Percentiles rank a stretch among this genome's conserved stretches.
Conservation (phyloP, 2,329 filamentous ascomycete species). For the Claviceps sp. region DNA sequence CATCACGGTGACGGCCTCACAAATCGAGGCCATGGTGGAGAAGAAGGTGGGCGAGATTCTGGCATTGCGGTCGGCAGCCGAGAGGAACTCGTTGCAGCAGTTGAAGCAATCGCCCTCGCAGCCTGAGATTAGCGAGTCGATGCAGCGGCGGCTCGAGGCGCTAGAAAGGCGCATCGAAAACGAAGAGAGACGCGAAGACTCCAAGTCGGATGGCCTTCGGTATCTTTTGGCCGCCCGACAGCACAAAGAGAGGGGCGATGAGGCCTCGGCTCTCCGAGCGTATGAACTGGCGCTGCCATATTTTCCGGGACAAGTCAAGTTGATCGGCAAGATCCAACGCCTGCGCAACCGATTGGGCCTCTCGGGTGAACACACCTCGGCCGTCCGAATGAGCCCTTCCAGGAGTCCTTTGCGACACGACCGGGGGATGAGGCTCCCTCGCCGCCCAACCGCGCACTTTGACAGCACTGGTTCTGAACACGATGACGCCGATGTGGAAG, state of each 20-base stretch:
- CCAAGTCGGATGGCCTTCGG: constrained; percentile 67
- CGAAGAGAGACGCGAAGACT: constrained; percentile 50
- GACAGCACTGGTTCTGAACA: neutral
- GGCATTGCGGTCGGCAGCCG: constrained; percentile 50
- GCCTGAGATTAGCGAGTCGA: constrained; percentile 55
- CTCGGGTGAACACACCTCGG: constrained; percentile 3
- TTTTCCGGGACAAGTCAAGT: constrained; percentile 75
- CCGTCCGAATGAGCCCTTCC: neutral
- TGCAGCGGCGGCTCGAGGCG: constrained; percentile 69
- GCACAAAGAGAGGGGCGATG: constrained; percentile 72
- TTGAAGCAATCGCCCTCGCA: constrained; percentile 19
- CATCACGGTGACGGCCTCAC: constrained; percentile 49
- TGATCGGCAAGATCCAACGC: constrained; percentile 55
- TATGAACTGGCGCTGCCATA: constrained; percentile 74
- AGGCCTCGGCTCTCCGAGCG: constrained; percentile 65
- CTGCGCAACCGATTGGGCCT: constrained; percentile 39
- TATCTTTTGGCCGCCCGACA: constrained; percentile 85
- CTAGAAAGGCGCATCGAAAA: constrained; percentile 73
- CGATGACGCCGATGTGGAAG: constrained; percentile 13
- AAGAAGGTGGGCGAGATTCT: constrained; percentile 84
- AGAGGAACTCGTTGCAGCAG: constrained; percentile 21
- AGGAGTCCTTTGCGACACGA: constrained; percentile 3
- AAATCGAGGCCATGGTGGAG: constrained; percentile 85
- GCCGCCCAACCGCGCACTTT: neutral
- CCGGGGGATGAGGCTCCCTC: constrained; percentile 1